phyloP scores from a whole-genome alignment of 805 yeast species.

The Grigorovia transvaalensis region DNA sequence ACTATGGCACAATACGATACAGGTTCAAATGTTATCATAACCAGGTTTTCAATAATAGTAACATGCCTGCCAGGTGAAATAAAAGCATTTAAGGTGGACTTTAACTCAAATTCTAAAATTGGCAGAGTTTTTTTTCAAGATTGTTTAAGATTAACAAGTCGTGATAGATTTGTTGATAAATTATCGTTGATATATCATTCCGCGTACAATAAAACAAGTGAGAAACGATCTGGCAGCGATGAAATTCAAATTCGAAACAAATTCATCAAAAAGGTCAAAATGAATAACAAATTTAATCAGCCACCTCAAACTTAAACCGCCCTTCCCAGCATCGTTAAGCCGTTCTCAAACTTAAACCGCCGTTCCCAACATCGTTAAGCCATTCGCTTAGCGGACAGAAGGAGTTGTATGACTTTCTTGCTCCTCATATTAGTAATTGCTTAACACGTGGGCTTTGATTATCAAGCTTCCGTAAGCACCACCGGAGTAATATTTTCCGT shows the following conservation, averaged over 20 bases:
- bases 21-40: slow-evolving; percentile 1
- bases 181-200: slow-evolving; percentile 12
- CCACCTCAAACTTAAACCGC: no score
- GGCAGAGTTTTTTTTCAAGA: slow-evolving; percentile 16
- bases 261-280: background rate
- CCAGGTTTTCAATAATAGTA: slow-evolving; percentile 11
- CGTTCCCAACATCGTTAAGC: no score
- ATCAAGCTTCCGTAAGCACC: no score
- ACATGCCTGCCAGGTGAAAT: slow-evolving; percentile 16
- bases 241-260: background rate
- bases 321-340: no score
- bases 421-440: no score
- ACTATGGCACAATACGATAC: slow-evolving; percentile 6
- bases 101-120: slow-evolving; percentile 10
- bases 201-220: background rate
- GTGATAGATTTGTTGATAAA: slow-evolving; percentile 14
- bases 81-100: slow-evolving; percentile 14
- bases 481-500: no score
- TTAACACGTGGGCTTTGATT: no score
- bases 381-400: no score
- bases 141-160: slow-evolving; percentile 9
- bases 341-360: no score
- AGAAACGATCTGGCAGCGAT: background rate
- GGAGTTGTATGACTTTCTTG: no score
- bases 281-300: background rate